phyloP scores from a whole-genome alignment of 1,139 yeast genomes.

The Taphrina flavorubra region DNA sequence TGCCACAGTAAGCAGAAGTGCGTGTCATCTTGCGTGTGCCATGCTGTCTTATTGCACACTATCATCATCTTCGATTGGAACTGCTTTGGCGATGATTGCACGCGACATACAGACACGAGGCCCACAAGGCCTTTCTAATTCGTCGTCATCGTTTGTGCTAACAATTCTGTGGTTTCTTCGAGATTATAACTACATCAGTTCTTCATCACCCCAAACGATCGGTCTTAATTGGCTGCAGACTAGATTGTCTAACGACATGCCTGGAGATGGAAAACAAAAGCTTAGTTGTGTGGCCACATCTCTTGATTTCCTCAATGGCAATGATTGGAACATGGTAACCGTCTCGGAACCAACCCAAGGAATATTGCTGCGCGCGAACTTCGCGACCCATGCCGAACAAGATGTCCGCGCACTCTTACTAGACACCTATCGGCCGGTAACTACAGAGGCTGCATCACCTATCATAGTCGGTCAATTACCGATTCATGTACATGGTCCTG shows the following conservation, averaged over 20 bases:
- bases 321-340: too few relatives aligned
- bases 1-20: constrained; percentile 8
- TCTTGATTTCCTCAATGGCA: not conserved
- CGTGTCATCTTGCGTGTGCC: constrained; percentile 1
- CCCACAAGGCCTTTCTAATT: not conserved
- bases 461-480: too few relatives aligned
- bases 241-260: not conserved
- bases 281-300: not conserved
- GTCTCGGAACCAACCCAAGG: too few relatives aligned
- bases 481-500: not conserved
- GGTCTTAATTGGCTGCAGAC: not conserved
- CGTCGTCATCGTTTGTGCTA: not conserved
- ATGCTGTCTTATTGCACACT: not conserved
- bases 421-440: not conserved
- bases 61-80: not conserved
- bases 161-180: not conserved
- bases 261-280: not conserved
- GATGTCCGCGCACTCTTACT: not conserved
- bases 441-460: too few relatives aligned
- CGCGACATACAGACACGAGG: not conserved
- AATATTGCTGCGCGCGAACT: not conserved
- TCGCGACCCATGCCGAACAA: not conserved
- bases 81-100: not conserved
- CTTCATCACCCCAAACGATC: not conserved
- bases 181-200: not conserved